Evolutionary conservation across 1,284 basidiomycete species (phyloP).

Genomic region (Boletus calvinii): DNA sequence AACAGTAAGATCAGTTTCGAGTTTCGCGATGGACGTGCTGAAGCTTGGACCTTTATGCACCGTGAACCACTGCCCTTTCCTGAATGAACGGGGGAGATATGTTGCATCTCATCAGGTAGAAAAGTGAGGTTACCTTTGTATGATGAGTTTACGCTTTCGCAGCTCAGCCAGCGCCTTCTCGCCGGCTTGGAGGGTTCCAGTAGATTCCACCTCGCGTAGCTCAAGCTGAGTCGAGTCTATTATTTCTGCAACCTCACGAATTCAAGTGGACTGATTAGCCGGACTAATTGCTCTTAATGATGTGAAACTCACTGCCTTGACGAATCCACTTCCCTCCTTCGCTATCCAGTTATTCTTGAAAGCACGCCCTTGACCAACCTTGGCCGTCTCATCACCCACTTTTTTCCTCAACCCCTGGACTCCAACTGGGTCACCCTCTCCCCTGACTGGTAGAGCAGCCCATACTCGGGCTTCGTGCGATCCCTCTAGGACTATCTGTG

Average conservation of each 20-base stretch:
- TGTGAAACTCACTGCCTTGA: conserved; percentile 68
- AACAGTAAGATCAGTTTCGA: conserved; percentile 95
- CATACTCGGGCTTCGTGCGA: conserved; percentile 96
- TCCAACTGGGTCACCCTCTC: conserved; percentile 64
- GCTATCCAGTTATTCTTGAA: conserved; percentile 98
- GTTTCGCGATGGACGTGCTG: conserved; percentile 91
- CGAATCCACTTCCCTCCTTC: conserved; percentile 87
- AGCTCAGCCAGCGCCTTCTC: conserved; percentile 85
- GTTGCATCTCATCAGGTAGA: not conserved
- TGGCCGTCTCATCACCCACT: conserved; percentile 82
- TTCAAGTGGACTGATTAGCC: conserved; percentile 6
- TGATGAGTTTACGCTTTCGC: conserved; percentile 86
- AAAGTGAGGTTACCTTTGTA: conserved; percentile 54
- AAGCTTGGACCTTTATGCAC: conserved; percentile 87
- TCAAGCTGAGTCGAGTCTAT: conserved; percentile 75
- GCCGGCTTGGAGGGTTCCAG: conserved; percentile 66
- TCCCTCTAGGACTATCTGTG: conserved; percentile 74
- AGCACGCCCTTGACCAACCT: conserved; percentile 90
- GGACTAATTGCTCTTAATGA: not conserved
- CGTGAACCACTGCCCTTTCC: conserved; percentile 95
- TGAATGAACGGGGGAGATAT: conserved; percentile 33
- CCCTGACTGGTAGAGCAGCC: conserved; percentile 74
- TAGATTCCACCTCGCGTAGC: conserved; percentile 72
- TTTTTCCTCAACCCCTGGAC: conserved; percentile 67
- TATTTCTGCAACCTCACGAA: conserved; percentile 56